Percentiles rank a stretch among this genome's conserved stretches.
Evolutionary conservation across 345 rosid genomes (phyloP).

Genomic region (Streptanthus diversifolius): DNA sequence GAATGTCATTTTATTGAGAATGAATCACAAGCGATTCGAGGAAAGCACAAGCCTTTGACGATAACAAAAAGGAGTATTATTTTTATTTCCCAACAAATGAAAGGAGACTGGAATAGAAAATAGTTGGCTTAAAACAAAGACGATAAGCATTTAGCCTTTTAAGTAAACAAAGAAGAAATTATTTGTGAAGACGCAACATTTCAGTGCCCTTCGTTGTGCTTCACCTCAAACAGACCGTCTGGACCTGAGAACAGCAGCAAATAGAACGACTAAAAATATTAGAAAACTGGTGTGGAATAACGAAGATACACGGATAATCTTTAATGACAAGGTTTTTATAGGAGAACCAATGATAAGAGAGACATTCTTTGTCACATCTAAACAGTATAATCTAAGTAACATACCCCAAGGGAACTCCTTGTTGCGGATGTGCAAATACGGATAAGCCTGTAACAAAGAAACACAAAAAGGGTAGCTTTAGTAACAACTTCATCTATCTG

Average conservation of each 20-base stretch:
- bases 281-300: background rate
- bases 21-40: background rate
- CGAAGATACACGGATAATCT: background rate
- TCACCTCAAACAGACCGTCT: conserved; percentile 69
- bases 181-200: background rate
- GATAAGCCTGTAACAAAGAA: conserved; percentile 53
- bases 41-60: background rate
- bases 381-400: conserved; percentile 9
- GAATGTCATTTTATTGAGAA: background rate
- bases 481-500: background rate
- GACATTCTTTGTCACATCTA: background rate
- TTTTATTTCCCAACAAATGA: conserved; percentile 14
- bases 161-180: conserved; percentile 3
- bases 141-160: background rate
- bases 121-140: background rate
- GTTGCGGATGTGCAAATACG: conserved; percentile 90
- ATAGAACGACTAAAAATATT: background rate
- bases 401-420: conserved; percentile 99
- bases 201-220: conserved; percentile 53
- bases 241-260: conserved; percentile 59
- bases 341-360: background rate
- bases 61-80: conserved; percentile 9
- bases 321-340: background rate
- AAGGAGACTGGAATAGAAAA: background rate
- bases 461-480: background rate